Base-by-base conservation (phyloP, 75 land plant genomes). In the Sequoia sempervirens region DNA sequence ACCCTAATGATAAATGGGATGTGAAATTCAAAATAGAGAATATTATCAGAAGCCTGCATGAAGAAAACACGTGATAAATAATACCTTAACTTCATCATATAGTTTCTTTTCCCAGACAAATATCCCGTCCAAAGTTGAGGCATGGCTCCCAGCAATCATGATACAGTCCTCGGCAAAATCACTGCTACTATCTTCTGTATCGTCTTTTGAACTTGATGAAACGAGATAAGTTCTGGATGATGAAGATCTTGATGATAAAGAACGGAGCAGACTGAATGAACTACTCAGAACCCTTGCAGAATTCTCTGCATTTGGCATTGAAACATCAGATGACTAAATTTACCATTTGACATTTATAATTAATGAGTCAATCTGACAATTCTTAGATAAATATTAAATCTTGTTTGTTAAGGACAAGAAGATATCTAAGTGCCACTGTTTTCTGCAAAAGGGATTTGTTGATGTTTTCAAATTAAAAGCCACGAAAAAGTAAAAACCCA, bases 51-150 rank as follows among this genome's bases (percentile, higher is more conserved):
- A 43, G 28, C 26, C 10, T 32, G 45, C n/a, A 38, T 68, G 40
- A 80, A 38, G 34, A 26, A 32, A 73, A 58, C 46, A 69, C 14
- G 45, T 20, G 50, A 38, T 86, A 53, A 66, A 47, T 17, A 43
- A 46, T 90, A 95, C 96, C 93, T 89, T 93, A 34, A 95, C 96
- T 89, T 95, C 95, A 14, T 92, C 87, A 80, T 93, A 95, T 26
- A 95, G 90, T 84, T 93, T 95, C 81, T 95, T 95, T 83, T 95
- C 96, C 96, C 96, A 95, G 69, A 86, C 93, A 84, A 88, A 93
- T 56, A 95, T 75, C 80, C 90, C 86, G 45, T 92, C 96, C 73
- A 95, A 40, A 47, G 93, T 95, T 53, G 93, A 91, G 53, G 90
- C 91, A 53, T 95, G 96, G 80, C 95, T 89, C 2, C 91, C 91